Percentiles rank a stretch among this genome's conserved stretches.
phyloP scores from a whole-genome alignment of 176 grass and related monocot genomes.

The Phoenix dactylifera region DNA sequence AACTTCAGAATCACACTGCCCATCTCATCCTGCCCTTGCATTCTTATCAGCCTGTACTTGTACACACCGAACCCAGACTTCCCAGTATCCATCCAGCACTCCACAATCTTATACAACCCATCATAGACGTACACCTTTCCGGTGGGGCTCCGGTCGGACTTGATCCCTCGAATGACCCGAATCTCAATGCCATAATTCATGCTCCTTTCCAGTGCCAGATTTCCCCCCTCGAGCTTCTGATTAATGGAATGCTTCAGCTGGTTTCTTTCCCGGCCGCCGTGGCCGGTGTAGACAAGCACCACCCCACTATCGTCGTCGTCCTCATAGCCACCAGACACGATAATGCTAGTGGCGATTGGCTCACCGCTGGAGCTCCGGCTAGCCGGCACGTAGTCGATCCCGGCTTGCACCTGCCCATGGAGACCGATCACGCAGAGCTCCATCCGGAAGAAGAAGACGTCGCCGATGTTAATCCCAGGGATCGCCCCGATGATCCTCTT shows the following conservation, averaged over 20 bases:
- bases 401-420: constrained; percentile 89
- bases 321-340: constrained; percentile 95
- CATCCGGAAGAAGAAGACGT: constrained; percentile 87
- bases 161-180: constrained; percentile 72
- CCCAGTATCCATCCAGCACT: constrained; percentile 74
- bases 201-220: constrained; percentile 85
- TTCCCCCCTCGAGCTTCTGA: constrained; percentile 77
- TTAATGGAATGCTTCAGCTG: constrained; percentile 63
- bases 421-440: constrained; percentile 87
- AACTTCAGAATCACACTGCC: constrained; percentile 59
- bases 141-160: constrained; percentile 27
- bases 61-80: constrained; percentile 85
- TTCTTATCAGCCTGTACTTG: constrained; percentile 86
- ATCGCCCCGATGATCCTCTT: constrained; percentile 75
- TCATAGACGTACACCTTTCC: constrained; percentile 94
- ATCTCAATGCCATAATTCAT: constrained; percentile 96
- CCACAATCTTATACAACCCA: constrained; percentile 85
- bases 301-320: constrained; percentile 88
- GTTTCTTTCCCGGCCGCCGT: constrained; percentile 74
- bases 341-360: constrained; percentile 85
- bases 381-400: constrained; percentile 68
- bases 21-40: constrained; percentile 90
- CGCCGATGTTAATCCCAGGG: constrained; percentile 73
- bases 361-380: constrained; percentile 55
- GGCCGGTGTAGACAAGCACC: constrained; percentile 84